A percentile compares a stretch with the other conserved stretches of the same genome.
phyloP scores from a whole-genome alignment of 1,284 basidiomycete genomes.

The Apiotrichum gamsii region DNA sequence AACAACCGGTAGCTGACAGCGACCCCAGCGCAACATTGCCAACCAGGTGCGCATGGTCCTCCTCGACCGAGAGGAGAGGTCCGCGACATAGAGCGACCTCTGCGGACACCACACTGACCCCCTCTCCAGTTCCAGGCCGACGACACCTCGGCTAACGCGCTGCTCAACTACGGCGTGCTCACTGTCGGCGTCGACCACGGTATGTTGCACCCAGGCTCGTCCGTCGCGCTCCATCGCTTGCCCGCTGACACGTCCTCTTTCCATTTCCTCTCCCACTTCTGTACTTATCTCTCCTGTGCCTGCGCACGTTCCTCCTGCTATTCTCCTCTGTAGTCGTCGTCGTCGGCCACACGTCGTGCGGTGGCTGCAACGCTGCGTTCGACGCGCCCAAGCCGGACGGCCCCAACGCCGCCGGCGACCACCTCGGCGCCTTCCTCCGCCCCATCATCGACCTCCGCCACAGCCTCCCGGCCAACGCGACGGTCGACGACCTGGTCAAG shows the following conservation, averaged over 20 bases:
- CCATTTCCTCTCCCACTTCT: not conserved
- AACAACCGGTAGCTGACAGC: too few relatives aligned
- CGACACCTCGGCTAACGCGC: constrained; percentile 56
- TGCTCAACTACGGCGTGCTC: constrained; percentile 73
- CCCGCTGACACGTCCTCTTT: not conserved
- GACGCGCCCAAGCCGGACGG: constrained; percentile 13
- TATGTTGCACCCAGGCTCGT: constrained; percentile 30
- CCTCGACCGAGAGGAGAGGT: not conserved
- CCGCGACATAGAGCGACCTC: not conserved
- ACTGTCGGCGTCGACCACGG: constrained; percentile 75
- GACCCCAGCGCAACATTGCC: constrained; percentile 54
- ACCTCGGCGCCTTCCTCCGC: constrained; percentile 64
- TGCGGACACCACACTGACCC: not conserved
- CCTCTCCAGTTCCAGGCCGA: constrained; percentile 11
- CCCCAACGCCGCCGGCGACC: constrained; percentile 44
- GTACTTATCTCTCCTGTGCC: not conserved
- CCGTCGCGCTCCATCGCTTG: too few relatives aligned
- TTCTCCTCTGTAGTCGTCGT: constrained; percentile 57
- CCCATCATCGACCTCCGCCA: constrained; percentile 60
- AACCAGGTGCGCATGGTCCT: constrained; percentile 49
- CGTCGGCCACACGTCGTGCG: constrained; percentile 74
- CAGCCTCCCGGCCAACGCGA: constrained; percentile 50
- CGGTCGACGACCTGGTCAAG: constrained; percentile 58
- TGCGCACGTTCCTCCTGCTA: not conserved
- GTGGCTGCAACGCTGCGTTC: constrained; percentile 63